A percentile compares a stretch with the other conserved stretches of the same genome.
These are phyloP conservation scores for Hyphopichia khmerensis DNA, from an alignment of 1,139 yeast species.

Conservation along the genomic window DNA sequence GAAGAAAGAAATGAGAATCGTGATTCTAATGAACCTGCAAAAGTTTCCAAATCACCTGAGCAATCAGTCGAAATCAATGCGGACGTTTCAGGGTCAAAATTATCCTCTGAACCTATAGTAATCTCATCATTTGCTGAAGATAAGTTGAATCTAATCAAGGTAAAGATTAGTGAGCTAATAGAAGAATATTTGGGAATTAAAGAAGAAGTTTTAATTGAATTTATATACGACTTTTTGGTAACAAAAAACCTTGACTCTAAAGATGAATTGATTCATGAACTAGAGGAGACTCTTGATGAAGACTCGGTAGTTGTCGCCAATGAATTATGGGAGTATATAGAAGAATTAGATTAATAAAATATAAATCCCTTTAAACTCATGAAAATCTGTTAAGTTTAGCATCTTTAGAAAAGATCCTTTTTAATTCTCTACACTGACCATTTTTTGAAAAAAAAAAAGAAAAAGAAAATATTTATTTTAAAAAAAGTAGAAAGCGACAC, in stretches of 20 bases:
- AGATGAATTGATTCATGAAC: conserved; percentile 38
- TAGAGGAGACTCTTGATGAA: conserved; percentile 55
- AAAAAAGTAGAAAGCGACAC: background rate
- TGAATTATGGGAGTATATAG: conserved; percentile 29
- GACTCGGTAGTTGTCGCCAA: conserved; percentile 50
- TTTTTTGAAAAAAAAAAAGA: background rate
- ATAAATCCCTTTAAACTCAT: no score
- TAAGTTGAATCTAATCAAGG: conserved; percentile 19
- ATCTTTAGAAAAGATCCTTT: no score
- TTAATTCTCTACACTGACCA: background rate
- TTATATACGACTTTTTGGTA: conserved; percentile 37
- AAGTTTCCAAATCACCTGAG: background rate
- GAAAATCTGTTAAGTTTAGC: no score
- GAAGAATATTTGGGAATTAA: conserved; percentile 53
- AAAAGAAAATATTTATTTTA: background rate
- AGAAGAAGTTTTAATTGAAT: conserved; percentile 50
- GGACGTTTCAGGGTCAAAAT: background rate
- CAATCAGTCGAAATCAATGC: no score
- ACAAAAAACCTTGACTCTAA: conserved; percentile 27
- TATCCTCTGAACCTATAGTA: conserved; percentile 1
- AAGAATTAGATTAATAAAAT: background rate
- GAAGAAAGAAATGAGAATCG: conserved; percentile 25
- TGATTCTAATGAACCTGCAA: background rate
- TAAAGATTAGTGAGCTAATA: conserved; percentile 39
- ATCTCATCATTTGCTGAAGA: conserved; percentile 15